Base-by-base conservation (phyloP, 805 yeast species). In the Ogataea allantospora region DNA sequence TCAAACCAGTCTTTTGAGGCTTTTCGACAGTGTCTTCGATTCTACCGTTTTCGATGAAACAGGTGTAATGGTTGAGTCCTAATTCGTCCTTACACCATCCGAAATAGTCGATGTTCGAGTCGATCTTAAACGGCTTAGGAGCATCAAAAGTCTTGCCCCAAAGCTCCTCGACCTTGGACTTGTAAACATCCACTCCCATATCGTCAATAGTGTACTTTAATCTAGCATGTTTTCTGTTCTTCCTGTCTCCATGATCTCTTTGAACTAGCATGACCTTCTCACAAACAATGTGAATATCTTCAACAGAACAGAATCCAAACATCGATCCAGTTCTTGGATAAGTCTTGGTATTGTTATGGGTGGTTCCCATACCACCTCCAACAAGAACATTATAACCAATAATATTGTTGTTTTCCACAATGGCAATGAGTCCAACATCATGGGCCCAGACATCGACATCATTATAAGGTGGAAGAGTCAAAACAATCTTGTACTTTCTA, bases 311-410 rank as follows among this genome's bases (percentile, higher is more conserved):
- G 57, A 68, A 91, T 18, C 98, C 98, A 49, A 91, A 75, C 65
- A 78, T 67, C 13, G 95, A 82, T 46, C 96, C 98, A 5, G 95
- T 78, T 67, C 98, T 78, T 54, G 98, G 98, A 60, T 91, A 91
- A 0, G 98, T 91, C 73, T 91, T 91, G 58, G 83, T 83, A 70
- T 91, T 91, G 74, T 89, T 91, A 63, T 91, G 98, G 10, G 98
- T 91, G 27, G 95, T 78, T 55, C 98, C 98, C 98, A 91, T 91
- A 73, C 98, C 98, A 69, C 98, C 98, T 64, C 98, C 98, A 48
- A 83, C 95, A 44, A 84, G 75, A 36, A 91, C 78, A 56, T 91
- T 91, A 73, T 78, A 91, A 40, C 98, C 98, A 43, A 72, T 59
- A 30, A 83, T 77, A 13, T 76, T 71, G 54, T 80, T 73, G 51